Evolutionary conservation across 2,329 filamentous ascomycete species (phyloP), one percentile per base, ranked within the genome.

Genomic region (Phialophora chinensis): DNA sequence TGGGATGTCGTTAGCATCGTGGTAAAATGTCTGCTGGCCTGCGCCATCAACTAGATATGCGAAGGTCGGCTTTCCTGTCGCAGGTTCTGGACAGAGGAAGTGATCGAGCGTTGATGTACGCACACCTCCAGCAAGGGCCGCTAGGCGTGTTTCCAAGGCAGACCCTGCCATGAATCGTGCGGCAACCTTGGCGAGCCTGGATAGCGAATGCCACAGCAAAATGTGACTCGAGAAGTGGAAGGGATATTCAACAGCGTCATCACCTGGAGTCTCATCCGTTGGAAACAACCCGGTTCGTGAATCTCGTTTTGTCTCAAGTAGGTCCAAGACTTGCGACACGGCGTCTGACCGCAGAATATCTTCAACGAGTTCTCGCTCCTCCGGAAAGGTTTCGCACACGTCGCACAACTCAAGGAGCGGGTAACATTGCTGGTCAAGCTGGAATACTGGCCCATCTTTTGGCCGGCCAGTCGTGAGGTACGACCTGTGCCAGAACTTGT

Each of bases 141-240:
- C 25, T 23, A 62, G 47, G 12, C 55, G 42, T 23, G 12, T 33
- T 33, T 31, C 56, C 47, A 63, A 33, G 20, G 20, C n/a, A 54
- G 54, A 47, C 11, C 33, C n/a, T 20, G 31, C 11, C n/a, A 31
- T 38, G 12, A 63, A 25, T 25, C 52, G 42, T 12, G 60, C 42
- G 2, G 55, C 35, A 10, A 66, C n/a, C 29, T 63, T 63, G 5
- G 60, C 52, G 17, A 66, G 60, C 42, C 29, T 59, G 4, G 60
- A 63, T 11, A 62, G 17, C 23, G 65, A 44, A 27, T 63, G 60
- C 65, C 65, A 66, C 14, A 66, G 31, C 38, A 66, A 54, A 23
- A 66, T 33, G 49, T 66, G 65, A 56, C 65, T 66, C 1, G 65
- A 66, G 57, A 66, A 66, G 23, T 66, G 65, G 50, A 66, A 66